Evolutionary conservation across 306 rosid genomes (phyloP).

Genomic region (Calophaca sinica): DNA sequence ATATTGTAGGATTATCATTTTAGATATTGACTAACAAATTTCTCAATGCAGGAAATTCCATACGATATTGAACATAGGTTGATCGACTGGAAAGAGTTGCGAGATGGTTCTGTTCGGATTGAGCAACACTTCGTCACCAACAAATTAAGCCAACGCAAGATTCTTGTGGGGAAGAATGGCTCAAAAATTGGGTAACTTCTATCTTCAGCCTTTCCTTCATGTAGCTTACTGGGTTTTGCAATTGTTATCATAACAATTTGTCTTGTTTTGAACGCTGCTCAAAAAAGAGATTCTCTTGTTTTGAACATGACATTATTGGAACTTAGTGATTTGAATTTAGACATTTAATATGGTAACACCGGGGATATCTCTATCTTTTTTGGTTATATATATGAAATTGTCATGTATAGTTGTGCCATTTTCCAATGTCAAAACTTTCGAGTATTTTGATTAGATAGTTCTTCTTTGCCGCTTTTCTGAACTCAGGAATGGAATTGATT

Average conservation of each 20-base stretch:
- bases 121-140: constrained; percentile 85
- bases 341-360: constrained; percentile 2
- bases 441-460: constrained; percentile 18
- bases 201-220: constrained; percentile 15
- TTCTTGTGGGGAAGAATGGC: constrained; percentile 92
- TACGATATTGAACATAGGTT: constrained; percentile 83
- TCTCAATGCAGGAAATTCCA: constrained; percentile 82
- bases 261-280: constrained; percentile 3
- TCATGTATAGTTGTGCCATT: constrained; percentile 3
- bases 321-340: constrained; percentile 22
- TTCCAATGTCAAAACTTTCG: neutral
- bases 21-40: constrained; percentile 34
- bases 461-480: neutral
- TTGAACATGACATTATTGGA: constrained; percentile 26
- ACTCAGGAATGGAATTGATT: too few relatives aligned
- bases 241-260: neutral
- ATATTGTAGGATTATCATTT: constrained; percentile 18
- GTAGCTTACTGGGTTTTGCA: neutral
- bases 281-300: neutral
- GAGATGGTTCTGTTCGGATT: constrained; percentile 90
- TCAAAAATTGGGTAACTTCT: constrained; percentile 86
- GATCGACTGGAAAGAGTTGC: constrained; percentile 91
- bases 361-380: neutral
- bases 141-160: constrained; percentile 88
- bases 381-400: neutral